A percentile compares a stretch with the other conserved stretches of the same genome.
Evolutionary conservation across 2,329 filamentous ascomycete species (phyloP).

Genomic region (Arthrobotrys conoides): DNA sequence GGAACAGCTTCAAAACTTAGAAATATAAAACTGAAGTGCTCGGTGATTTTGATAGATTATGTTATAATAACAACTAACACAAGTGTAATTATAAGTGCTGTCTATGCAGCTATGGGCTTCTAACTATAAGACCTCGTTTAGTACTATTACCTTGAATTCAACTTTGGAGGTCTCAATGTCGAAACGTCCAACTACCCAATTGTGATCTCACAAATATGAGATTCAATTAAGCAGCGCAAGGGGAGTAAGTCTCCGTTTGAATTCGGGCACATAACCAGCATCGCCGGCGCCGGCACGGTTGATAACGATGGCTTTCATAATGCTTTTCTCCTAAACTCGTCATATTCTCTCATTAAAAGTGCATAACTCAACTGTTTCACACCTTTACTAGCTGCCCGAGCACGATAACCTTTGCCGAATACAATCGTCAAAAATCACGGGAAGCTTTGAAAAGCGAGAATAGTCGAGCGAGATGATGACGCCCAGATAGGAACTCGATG

Average conservation of each 20-base stretch:
- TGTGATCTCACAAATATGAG: too few relatives aligned
- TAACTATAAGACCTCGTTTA: too few relatives aligned
- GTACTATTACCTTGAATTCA: too few relatives aligned
- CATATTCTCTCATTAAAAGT: slow-evolving; percentile 7
- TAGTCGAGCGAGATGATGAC: neutral
- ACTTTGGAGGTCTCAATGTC: too few relatives aligned
- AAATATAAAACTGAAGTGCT: neutral
- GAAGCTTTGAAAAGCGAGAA: neutral
- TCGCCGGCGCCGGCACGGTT: neutral
- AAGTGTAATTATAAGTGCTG: too few relatives aligned
- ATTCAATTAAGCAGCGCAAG: too few relatives aligned
- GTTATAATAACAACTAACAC: too few relatives aligned
- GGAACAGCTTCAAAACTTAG: neutral
- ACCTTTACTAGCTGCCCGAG: neutral
- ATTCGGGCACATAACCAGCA: neutral
- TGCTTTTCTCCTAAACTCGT: too few relatives aligned
- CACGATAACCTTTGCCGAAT: neutral
- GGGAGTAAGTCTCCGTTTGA: neutral
- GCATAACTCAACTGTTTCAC: neutral
- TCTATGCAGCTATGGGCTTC: too few relatives aligned
- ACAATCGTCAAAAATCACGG: neutral
- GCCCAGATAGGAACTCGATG: slow-evolving; percentile 14
- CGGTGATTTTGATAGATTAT: neutral
- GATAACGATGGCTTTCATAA: neutral
- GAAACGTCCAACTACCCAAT: too few relatives aligned